A percentile compares a stretch with the other conserved stretches of the same genome.
Conservation (phyloP, 1,139 yeast genomes). For the Yamadazyma sp. region DNA sequence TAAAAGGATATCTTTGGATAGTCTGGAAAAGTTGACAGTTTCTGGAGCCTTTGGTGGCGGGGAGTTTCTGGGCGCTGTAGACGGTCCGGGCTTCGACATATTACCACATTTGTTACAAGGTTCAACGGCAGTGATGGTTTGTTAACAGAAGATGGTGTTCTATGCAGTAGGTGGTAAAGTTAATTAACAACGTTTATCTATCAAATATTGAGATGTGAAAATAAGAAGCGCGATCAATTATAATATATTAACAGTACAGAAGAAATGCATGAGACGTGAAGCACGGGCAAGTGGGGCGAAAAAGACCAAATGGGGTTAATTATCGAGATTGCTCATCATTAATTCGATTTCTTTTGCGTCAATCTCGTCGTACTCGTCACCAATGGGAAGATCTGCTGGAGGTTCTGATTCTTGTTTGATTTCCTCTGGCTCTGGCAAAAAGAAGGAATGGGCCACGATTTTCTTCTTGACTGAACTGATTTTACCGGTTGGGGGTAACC, state of each 20-base stretch:
- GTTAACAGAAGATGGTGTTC: no score
- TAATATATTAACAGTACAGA: no score
- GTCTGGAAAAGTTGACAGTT: constrained; percentile 20
- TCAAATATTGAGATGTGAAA: neutral
- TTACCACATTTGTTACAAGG: neutral
- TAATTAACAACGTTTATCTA: neutral
- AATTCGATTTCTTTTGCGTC: constrained; percentile 18
- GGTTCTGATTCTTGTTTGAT: constrained; percentile 1
- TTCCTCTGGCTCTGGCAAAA: constrained; percentile 30
- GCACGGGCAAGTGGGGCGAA: no score
- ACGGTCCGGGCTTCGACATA: neutral
- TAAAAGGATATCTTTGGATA: constrained; percentile 42
- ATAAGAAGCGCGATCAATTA: neutral
- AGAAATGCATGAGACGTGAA: no score
- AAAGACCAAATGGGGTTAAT: no score
- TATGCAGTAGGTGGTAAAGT: no score
- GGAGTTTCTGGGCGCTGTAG: neutral
- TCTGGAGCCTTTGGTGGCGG: neutral
- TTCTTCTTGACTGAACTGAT: constrained; percentile 71
- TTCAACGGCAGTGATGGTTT: neutral
- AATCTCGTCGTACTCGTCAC: constrained; percentile 12
- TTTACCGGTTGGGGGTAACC: constrained; percentile 93
- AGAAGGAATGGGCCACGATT: constrained; percentile 51
- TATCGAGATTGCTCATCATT: constrained; percentile 15
- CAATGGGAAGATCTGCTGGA: constrained; percentile 5